phyloP scores from a whole-genome alignment of 208 protist species.

The Leishmania braziliensis region DNA sequence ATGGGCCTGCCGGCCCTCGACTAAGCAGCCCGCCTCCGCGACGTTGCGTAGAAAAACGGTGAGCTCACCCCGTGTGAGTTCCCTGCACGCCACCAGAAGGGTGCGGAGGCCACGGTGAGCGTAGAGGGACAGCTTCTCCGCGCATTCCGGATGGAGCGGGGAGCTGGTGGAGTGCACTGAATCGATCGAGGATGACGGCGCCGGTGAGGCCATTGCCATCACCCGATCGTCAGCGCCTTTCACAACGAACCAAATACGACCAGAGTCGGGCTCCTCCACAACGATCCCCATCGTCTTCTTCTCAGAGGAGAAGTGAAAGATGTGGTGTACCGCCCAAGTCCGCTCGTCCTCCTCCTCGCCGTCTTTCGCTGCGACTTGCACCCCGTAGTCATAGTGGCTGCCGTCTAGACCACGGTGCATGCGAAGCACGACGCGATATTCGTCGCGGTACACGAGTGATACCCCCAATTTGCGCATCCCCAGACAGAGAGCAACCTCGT shows the following conservation, averaged over 20 bases:
- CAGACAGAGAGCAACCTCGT: slow-evolving; percentile 93
- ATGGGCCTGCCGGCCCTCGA: slow-evolving; percentile 44
- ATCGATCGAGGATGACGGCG: neutral
- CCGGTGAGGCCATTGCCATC: slow-evolving; percentile 36
- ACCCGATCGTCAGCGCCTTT: slow-evolving; percentile 93
- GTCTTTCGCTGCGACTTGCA: neutral
- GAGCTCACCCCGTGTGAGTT: slow-evolving; percentile 47
- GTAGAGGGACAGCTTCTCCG: slow-evolving; percentile 55
- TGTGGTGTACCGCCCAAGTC: slow-evolving; percentile 74
- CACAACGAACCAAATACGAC: slow-evolving; percentile 58
- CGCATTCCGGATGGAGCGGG: slow-evolving; percentile 24
- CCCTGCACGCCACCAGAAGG: slow-evolving; percentile 71
- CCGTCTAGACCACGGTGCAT: neutral
- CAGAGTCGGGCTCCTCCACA: slow-evolving; percentile 47
- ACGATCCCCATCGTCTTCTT: slow-evolving; percentile 89
- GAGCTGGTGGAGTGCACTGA: neutral
- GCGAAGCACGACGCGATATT: slow-evolving; percentile 31
- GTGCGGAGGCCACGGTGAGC: slow-evolving; percentile 74
- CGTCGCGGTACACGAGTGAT: slow-evolving; percentile 38
- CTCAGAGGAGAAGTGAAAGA: slow-evolving; percentile 88
- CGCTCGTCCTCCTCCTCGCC: slow-evolving; percentile 13
- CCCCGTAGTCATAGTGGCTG: neutral
- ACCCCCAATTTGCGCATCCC: slow-evolving; percentile 72
- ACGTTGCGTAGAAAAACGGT: slow-evolving; percentile 36
- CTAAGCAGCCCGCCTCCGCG: slow-evolving; percentile 36